These are phyloP conservation scores for Cladosporium sp. DNA, from an alignment of 2,329 filamentous ascomycete genomes.

Conservation along the genomic window DNA sequence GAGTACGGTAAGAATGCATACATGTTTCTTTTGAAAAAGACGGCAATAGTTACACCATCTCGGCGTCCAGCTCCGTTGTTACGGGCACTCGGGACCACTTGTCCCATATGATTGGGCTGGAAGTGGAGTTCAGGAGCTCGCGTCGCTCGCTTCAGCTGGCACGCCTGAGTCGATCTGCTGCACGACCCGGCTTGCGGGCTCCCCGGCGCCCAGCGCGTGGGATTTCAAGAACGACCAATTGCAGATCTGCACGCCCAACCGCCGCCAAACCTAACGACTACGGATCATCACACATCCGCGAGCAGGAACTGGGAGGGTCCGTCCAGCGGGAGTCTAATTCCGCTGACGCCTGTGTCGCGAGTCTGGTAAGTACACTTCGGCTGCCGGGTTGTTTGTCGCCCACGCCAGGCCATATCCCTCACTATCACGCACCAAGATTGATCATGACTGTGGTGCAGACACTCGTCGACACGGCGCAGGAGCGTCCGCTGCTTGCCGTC, in stretches of 20 bases:
- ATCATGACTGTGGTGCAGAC: background rate
- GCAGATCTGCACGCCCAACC: background rate
- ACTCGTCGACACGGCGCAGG: slow-evolving; percentile 1
- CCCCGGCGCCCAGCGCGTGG: background rate
- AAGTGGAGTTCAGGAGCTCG: no score
- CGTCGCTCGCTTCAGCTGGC: no score
- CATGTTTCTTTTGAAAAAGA: no score
- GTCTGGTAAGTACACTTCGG: no score
- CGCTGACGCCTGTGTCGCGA: background rate
- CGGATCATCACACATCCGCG: background rate
- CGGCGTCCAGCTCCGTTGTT: no score
- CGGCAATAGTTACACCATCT: no score
- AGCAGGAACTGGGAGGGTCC: background rate
- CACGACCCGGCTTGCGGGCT: no score
- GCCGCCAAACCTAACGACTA: background rate
- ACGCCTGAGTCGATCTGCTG: no score
- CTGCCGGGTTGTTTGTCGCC: background rate
- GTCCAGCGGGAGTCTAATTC: background rate
- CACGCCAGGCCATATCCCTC: background rate
- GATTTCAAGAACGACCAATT: background rate
- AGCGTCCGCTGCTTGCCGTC: slow-evolving; percentile 3
- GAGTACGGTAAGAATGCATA: no score
- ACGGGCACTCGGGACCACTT: no score
- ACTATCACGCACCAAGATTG: background rate
- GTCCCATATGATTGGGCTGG: no score